Conservation (phyloP, 2,329 filamentous ascomycete species). For the Pestalotiopsis sp. region DNA sequence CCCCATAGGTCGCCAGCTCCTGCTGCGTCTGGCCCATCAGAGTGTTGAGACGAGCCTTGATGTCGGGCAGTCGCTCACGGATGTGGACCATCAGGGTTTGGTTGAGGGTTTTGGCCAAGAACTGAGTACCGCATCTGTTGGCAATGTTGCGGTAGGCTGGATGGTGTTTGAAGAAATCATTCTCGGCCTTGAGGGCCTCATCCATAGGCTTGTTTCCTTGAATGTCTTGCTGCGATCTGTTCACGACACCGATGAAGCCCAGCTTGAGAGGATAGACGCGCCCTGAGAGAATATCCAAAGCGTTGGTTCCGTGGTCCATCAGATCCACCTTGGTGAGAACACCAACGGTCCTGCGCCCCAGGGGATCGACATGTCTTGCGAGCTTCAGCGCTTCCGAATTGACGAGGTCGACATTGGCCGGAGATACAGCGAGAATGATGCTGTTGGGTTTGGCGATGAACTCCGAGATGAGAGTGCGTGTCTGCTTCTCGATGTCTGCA, state of each 20-base stretch:
- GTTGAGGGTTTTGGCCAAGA: conserved; percentile 91
- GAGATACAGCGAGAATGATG: conserved; percentile 94
- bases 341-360: conserved; percentile 92
- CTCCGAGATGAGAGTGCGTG: conserved; percentile 91
- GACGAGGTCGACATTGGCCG: conserved; percentile 96
- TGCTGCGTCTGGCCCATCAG: conserved; percentile 99
- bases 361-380: conserved; percentile 92
- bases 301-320: conserved; percentile 99
- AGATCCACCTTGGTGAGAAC: conserved; percentile 96
- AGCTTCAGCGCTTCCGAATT: conserved; percentile 98
- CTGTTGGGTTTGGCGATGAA: conserved; percentile 99
- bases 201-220: conserved; percentile 93
- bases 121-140: conserved; percentile 89
- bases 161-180: conserved; percentile 96
- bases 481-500: conserved; percentile 98
- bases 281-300: conserved; percentile 94
- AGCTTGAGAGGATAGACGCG: conserved; percentile 96
- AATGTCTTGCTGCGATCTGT: conserved; percentile 97
- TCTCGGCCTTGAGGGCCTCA: conserved; percentile 85
- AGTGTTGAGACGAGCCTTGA: conserved; percentile 96
- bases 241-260: conserved; percentile 97
- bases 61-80: conserved; percentile 91
- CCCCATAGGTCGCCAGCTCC: conserved; percentile 95
- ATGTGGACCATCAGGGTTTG: conserved; percentile 96
- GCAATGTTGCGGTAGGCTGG: conserved; percentile 97